Percentiles rank a stretch among this genome's conserved stretches.
These are phyloP conservation scores for Wallemia ichthyophaga DNA, from an alignment of 1,284 basidiomycete genomes.

Conservation along the genomic window DNA sequence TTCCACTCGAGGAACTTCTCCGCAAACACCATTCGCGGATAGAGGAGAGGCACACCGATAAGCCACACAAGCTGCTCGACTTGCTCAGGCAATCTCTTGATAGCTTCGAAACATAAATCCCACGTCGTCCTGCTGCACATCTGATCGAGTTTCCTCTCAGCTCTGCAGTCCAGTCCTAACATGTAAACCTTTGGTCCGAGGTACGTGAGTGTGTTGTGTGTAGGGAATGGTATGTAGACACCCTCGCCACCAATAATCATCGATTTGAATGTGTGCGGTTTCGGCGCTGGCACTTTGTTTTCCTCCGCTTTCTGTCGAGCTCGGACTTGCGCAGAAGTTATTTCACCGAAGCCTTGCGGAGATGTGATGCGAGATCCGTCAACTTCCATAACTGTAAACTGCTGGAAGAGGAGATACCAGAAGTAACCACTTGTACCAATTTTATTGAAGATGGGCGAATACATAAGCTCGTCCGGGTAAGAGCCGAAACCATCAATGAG, in stretches of 20 bases:
- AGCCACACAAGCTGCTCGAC: slow-evolving; percentile 58
- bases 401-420: slow-evolving; percentile 72
- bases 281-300: slow-evolving; percentile 8
- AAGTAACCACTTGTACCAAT: slow-evolving; percentile 51
- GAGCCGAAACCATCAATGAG: slow-evolving; percentile 42
- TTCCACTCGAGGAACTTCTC: slow-evolving; percentile 39
- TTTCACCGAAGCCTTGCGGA: not conserved
- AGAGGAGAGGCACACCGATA: slow-evolving; percentile 55
- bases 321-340: not conserved
- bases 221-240: slow-evolving; percentile 42
- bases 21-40: slow-evolving; percentile 74
- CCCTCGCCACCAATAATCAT: slow-evolving; percentile 43
- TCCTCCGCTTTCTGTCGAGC: not conserved
- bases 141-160: slow-evolving; percentile 52
- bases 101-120: slow-evolving; percentile 29
- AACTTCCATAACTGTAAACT: slow-evolving; percentile 30
- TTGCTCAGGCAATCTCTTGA: slow-evolving; percentile 22
- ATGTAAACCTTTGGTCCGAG: slow-evolving; percentile 16
- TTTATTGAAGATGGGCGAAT: slow-evolving; percentile 37
- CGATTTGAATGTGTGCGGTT: slow-evolving; percentile 32
- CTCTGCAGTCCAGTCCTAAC: slow-evolving; percentile 46
- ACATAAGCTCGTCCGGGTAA: slow-evolving; percentile 41
- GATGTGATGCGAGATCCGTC: slow-evolving; percentile 8
- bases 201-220: slow-evolving; percentile 47
- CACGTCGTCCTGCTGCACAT: slow-evolving; percentile 47